Evolutionary conservation across 768 basidiomycete species (phyloP).

Genomic region (Suillus variegatus): DNA sequence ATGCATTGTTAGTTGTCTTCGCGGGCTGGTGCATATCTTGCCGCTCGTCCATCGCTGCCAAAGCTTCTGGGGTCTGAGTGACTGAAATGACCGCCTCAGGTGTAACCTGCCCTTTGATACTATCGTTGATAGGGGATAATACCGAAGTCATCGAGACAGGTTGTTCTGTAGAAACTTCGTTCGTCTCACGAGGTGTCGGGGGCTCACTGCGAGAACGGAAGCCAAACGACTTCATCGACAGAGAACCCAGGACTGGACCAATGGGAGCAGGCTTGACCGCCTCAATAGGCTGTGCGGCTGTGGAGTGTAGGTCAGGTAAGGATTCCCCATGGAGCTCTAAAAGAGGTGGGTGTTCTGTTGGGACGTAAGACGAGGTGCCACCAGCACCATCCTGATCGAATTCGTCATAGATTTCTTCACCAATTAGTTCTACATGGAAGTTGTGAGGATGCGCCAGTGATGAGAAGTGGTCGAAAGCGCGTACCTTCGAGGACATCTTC

Average conservation of each 20-base stretch:
- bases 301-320: slow-evolving; percentile 8
- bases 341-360: slow-evolving; percentile 28
- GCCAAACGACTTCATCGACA: slow-evolving; percentile 46
- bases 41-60: slow-evolving; percentile 1
- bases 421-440: slow-evolving; percentile 71
- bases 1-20: slow-evolving; percentile 4
- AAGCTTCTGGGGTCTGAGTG: neutral
- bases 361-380: slow-evolving; percentile 48
- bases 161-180: slow-evolving; percentile 5
- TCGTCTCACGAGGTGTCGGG: slow-evolving; percentile 47
- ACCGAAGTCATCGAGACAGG: neutral
- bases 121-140: neutral
- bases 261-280: slow-evolving; percentile 17
- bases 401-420: slow-evolving; percentile 92
- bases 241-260: slow-evolving; percentile 38
- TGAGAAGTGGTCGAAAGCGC: slow-evolving; percentile 4
- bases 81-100: neutral
- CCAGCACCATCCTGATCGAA: slow-evolving; percentile 80
- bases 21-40: neutral
- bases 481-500: slow-evolving; percentile 91
- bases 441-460: neutral
- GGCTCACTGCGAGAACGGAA: slow-evolving; percentile 62
- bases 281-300: neutral
- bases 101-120: neutral
- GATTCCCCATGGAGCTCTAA: slow-evolving; percentile 30